Evolutionary conservation across 371 early-diverging fungal genomes (phyloP).

Genomic region (Zychaea mexicana): DNA sequence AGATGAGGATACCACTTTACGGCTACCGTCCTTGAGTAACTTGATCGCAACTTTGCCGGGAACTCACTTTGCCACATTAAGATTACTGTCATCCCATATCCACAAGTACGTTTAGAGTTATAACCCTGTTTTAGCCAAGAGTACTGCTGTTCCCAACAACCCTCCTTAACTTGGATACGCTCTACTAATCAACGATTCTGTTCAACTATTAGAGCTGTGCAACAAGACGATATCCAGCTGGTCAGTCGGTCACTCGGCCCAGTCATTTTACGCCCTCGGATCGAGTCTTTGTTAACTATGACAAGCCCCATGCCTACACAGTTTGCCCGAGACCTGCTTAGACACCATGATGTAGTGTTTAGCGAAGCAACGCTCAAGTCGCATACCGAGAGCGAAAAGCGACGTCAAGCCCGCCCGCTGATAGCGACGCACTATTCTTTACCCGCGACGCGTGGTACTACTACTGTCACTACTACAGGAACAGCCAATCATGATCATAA

Average conservation of each 20-base stretch:
- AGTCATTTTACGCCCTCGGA: conserved; percentile 30
- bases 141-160: too few species aligned
- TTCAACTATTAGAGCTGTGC: background rate
- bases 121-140: too few species aligned
- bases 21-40: conserved; percentile 53
- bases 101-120: conserved; percentile 40
- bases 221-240: conserved; percentile 4
- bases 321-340: conserved; percentile 55
- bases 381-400: conserved; percentile 43
- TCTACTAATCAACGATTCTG: background rate
- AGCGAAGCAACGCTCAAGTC: conserved; percentile 32
- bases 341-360: conserved; percentile 31
- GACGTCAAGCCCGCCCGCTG: conserved; percentile 35
- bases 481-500: background rate
- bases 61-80: conserved; percentile 56
- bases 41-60: conserved; percentile 60
- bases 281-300: conserved; percentile 51
- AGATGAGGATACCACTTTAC: conserved; percentile 41
- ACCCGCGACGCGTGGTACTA: too few species aligned
- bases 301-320: conserved; percentile 56
- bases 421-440: conserved; percentile 17
- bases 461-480: background rate
- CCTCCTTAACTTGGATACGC: too few species aligned
- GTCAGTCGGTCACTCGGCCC: conserved; percentile 46
- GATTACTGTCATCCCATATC: conserved; percentile 44